Evolutionary conservation across 257 asterid genomes (phyloP).

Genomic region (Phtheirospermum japonicum): DNA sequence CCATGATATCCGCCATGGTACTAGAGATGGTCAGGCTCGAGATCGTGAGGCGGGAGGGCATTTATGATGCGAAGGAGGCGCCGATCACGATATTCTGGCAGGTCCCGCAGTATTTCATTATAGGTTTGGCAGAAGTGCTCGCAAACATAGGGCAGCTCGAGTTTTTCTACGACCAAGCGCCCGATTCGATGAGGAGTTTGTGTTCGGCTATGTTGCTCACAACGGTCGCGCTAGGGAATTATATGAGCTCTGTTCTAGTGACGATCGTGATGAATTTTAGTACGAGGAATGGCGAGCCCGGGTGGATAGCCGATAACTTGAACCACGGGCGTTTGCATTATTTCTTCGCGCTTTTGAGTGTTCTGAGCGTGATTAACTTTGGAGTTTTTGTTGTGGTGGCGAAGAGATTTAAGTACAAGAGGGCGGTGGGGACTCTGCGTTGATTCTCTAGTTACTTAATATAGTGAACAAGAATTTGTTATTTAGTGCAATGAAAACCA

Average conservation of each 20-base stretch:
- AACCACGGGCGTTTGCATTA: conserved; percentile 51
- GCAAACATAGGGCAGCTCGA: conserved; percentile 57
- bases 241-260: conserved; percentile 50
- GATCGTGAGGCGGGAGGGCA: conserved; percentile 34
- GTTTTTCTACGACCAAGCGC: conserved; percentile 67
- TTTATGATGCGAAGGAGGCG: conserved; percentile 38
- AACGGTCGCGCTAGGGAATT: conserved; percentile 46
- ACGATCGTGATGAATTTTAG: conserved; percentile 46
- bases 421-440: conserved; percentile 45
- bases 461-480: neutral
- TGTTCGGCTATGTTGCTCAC: neutral
- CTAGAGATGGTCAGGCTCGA: conserved; percentile 44
- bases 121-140: conserved; percentile 70
- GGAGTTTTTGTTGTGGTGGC: conserved; percentile 45
- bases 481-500: neutral
- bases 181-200: conserved; percentile 39
- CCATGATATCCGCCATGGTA: conserved; percentile 50
- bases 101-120: conserved; percentile 62
- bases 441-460: conserved; percentile 15
- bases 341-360: conserved; percentile 51
- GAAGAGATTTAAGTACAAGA: conserved; percentile 51
- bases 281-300: conserved; percentile 40
- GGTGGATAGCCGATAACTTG: conserved; percentile 60
- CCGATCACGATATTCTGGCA: conserved; percentile 64
- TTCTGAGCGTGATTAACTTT: conserved; percentile 47